These are phyloP conservation scores for Candida nonsorbophila DNA, from an alignment of 805 yeast genomes.

Conservation along the genomic window DNA sequence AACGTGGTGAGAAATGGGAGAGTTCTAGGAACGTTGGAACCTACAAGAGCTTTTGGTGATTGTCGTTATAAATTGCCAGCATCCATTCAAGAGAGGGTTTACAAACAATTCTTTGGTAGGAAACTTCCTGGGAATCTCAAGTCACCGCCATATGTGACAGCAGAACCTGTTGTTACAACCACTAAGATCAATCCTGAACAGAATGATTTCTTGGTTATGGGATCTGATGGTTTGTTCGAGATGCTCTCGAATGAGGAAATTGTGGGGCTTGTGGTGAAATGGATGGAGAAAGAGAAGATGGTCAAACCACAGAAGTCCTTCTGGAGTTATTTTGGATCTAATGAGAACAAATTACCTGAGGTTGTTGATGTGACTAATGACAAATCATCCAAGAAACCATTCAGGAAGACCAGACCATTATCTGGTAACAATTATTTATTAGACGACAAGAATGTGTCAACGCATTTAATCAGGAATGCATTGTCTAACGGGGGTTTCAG, in stretches of 20 bases:
- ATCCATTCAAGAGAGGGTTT: conserved; percentile 67
- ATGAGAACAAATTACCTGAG: conserved; percentile 51
- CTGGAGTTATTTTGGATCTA: conserved; percentile 39
- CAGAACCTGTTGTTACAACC: conserved; percentile 87
- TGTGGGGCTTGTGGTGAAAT: conserved; percentile 83
- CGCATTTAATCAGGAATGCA: conserved; percentile 92
- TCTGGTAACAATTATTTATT: conserved; percentile 43
- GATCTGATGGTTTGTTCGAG: conserved; percentile 91
- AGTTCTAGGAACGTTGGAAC: conserved; percentile 88
- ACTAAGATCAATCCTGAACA: conserved; percentile 65
- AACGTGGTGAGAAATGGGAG: conserved; percentile 82
- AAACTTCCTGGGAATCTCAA: conserved; percentile 64
- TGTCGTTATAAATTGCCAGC: conserved; percentile 85
- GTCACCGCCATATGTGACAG: conserved; percentile 97
- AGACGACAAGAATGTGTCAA: conserved; percentile 85
- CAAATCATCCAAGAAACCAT: conserved; percentile 66
- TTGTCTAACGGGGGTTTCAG: conserved; percentile 78
- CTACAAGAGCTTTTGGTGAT: conserved; percentile 96
- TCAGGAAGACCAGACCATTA: conserved; percentile 45
- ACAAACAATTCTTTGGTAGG: conserved; percentile 77
- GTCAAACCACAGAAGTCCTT: conserved; percentile 45
- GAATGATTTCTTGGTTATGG: conserved; percentile 85
- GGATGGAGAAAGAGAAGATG: conserved; percentile 79
- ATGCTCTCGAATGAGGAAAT: conserved; percentile 89
- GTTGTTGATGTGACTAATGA: conserved; percentile 60